Evolutionary conservation across 2,329 filamentous ascomycete genomes (phyloP).

Genomic region (Chalaropsis thielavioides): DNA sequence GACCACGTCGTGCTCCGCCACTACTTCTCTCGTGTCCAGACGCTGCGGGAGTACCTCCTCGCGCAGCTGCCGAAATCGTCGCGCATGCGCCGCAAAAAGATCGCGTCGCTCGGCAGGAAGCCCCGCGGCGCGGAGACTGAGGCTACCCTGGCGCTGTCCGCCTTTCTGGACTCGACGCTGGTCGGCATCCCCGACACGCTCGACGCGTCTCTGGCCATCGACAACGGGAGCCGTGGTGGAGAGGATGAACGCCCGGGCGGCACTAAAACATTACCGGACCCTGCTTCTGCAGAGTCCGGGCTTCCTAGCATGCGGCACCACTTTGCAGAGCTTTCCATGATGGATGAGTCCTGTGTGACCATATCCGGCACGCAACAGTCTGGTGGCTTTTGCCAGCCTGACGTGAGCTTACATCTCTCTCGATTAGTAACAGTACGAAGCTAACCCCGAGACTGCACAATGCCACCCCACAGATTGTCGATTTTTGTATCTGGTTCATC

Average conservation of each 20-base stretch:
- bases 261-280: background rate
- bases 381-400: constrained; percentile 43
- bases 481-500: constrained; percentile 62
- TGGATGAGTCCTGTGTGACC: constrained; percentile 42
- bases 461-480: constrained; percentile 44
- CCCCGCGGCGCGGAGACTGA: constrained; percentile 21
- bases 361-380: constrained; percentile 30
- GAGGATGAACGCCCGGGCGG: background rate
- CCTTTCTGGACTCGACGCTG: constrained; percentile 18
- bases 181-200: constrained; percentile 9
- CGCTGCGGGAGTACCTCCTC: constrained; percentile 57
- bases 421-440: constrained; percentile 12
- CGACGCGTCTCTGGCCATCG: background rate
- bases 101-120: constrained; percentile 33
- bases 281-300: background rate
- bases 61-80: constrained; percentile 51
- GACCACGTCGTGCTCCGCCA: constrained; percentile 11
- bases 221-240: background rate
- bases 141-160: constrained; percentile 16
- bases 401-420: constrained; percentile 34
- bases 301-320: background rate
- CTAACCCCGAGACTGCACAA: background rate
- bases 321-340: constrained; percentile 6
- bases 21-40: constrained; percentile 52
- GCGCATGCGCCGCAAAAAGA: constrained; percentile 44